Evolutionary conservation across 139 green algal genomes (phyloP), one percentile per base, ranked within the genome.

Genomic region (Micractinium conductrix): DNA sequence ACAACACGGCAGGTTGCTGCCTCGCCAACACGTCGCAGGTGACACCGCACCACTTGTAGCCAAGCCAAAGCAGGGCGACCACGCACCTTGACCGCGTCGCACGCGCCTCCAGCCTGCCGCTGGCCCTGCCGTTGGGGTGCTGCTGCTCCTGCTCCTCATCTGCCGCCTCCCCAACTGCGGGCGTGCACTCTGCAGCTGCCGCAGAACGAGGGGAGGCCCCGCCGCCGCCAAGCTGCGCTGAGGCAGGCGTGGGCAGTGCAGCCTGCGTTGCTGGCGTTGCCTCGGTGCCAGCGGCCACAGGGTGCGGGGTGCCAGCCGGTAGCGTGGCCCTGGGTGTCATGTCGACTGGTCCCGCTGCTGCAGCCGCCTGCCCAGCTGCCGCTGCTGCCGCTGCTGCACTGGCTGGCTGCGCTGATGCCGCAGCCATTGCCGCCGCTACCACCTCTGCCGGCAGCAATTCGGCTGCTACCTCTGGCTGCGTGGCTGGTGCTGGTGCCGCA

Each of bases 101-200:
- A 2, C 76, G 76, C 14, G 17, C 76, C 28, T 73, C 76, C 2
- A 10, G 17, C 76, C 72, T 82, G 40, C 76, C 26, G 38, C 76
- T 72, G 30, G 40, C 76, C 35, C 76, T 19, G 38, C 76, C 76
- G 43, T 72, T 55, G 9, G 76, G 76, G 28, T 72, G 76, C 76
- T 58, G 55, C 76, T 72, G 38, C 55, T 72, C 76, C 76, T 82
- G 58, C 55, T 55, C 50, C 38, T 82, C 76, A 38, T 82, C 76
- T 58, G 42, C 43, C 4, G 65, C 65, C 43, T 33, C 65, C 65
- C 33, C 42, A 30, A 10, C 65, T 40, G 65, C 65, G 0, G 65
- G 14, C 0, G 65, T 30, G 65, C 65, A 43, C 26, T n/a, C n/a
- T n/a, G n/a, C n/a, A n/a, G n/a, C n/a, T 44, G 65, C 65, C 26